phyloP scores from a whole-genome alignment of 345 rosid species.

The Gossypium stocksii region DNA sequence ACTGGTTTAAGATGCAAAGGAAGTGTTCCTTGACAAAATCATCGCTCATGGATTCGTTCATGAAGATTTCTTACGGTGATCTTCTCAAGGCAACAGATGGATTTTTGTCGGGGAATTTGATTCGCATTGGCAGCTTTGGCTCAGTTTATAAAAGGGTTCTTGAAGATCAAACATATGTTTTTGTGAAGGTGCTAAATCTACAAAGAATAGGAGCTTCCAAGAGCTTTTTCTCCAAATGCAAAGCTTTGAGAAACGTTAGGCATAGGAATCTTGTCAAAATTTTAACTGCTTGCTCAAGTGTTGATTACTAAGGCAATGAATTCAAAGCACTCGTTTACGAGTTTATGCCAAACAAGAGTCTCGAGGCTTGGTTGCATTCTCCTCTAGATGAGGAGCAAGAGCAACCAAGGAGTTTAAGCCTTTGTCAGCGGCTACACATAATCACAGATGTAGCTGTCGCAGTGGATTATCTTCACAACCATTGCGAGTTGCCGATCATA shows the following conservation, averaged over 20 bases:
- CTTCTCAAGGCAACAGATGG: conserved; percentile 10
- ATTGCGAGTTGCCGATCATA: conserved; percentile 12
- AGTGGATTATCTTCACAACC: conserved; percentile 19
- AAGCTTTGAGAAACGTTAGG: conserved; percentile 15
- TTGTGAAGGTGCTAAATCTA: conserved; percentile 19
- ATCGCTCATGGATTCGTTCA: not conserved
- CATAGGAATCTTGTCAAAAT: conserved; percentile 20
- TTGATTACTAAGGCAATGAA: conserved; percentile 21
- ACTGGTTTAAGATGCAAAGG: not conserved
- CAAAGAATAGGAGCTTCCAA: conserved; percentile 14
- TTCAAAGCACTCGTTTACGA: conserved; percentile 19
- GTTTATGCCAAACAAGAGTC: conserved; percentile 16
- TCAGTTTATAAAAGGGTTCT: conserved; percentile 16
- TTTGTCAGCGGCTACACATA: conserved; percentile 19
- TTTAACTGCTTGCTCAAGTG: conserved; percentile 1
- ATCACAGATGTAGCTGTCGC: conserved; percentile 18
- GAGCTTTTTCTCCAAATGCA: conserved; percentile 17
- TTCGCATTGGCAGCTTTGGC: conserved; percentile 16
- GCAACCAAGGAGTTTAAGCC: conserved; percentile 11
- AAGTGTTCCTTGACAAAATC: not conserved
- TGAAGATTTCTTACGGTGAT: not conserved
- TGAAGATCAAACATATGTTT: not conserved
- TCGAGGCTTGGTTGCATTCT: conserved; percentile 19
- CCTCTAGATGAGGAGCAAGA: not conserved
- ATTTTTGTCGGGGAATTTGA: conserved; percentile 9